Evolutionary conservation across 2,329 filamentous ascomycete genomes (phyloP).

Genomic region (Aureobasidium melanogenum): DNA sequence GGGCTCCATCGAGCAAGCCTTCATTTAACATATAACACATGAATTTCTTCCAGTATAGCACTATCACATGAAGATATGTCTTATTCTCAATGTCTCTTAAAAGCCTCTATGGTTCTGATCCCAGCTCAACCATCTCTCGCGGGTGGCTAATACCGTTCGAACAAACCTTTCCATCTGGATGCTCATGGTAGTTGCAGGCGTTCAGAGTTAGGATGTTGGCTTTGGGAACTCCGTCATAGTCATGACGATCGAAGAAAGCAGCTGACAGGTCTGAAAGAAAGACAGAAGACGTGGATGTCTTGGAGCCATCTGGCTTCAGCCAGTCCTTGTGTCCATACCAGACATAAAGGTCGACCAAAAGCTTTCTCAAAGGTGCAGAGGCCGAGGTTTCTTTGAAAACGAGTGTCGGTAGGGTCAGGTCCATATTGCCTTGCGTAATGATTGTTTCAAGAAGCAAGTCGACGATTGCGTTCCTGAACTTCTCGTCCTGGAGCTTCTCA

Average conservation of each 20-base stretch:
- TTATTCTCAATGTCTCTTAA: too few species aligned
- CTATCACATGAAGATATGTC: too few species aligned
- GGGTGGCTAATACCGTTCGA: neutral
- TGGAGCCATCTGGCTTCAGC: neutral
- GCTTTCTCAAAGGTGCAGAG: constrained; percentile 7
- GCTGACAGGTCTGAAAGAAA: neutral
- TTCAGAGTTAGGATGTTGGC: neutral
- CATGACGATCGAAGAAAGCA: neutral
- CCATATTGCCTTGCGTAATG: neutral
- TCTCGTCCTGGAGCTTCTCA: constrained; percentile 17
- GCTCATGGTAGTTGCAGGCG: neutral
- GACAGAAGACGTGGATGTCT: neutral
- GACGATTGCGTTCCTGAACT: constrained; percentile 20
- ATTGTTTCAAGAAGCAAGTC: constrained; percentile 16
- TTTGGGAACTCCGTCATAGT: neutral
- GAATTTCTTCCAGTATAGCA: too few species aligned
- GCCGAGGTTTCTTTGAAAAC: constrained; percentile 14
- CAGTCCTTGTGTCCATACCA: neutral
- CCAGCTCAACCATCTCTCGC: neutral
- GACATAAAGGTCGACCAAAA: constrained; percentile 16
- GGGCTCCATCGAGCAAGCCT: neutral
- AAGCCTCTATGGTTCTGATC: neutral
- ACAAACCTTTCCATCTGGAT: neutral
- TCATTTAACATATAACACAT: too few species aligned
- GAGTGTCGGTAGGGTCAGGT: neutral